These are phyloP conservation scores for Mortierella polycephala DNA, from an alignment of 371 early-diverging fungal genomes.

Conservation along the genomic window DNA sequence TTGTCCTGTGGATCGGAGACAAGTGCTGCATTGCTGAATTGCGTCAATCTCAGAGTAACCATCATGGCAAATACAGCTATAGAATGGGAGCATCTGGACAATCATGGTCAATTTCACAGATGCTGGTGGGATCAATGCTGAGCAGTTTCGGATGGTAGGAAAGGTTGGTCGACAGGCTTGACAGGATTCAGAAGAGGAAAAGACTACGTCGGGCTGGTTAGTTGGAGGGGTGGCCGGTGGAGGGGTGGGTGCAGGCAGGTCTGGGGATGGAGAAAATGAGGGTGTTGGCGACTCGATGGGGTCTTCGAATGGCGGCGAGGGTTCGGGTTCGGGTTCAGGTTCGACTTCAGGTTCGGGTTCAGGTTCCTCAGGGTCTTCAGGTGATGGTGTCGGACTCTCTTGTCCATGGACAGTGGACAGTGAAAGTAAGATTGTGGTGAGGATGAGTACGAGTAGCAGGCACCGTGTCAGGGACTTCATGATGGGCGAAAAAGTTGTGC, in stretches of 20 bases:
- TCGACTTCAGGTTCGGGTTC: no score
- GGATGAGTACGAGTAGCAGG: no score
- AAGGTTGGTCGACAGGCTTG: constrained; percentile 27
- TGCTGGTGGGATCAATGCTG: constrained; percentile 16
- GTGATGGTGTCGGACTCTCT: no score
- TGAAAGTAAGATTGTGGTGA: no score
- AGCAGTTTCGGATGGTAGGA: constrained; percentile 22
- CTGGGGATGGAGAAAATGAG: background rate
- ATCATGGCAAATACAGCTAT: constrained; percentile 27
- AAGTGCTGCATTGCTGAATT: constrained; percentile 23
- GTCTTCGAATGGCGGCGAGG: no score
- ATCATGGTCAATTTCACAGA: constrained; percentile 36
- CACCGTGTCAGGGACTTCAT: no score
- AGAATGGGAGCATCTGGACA: constrained; percentile 32
- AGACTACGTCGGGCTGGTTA: constrained; percentile 29
- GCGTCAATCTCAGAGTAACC: constrained; percentile 9
- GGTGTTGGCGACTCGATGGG: background rate
- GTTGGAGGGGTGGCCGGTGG: background rate
- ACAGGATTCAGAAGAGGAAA: constrained; percentile 30
- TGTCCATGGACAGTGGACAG: no score
- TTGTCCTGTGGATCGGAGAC: constrained; percentile 41
- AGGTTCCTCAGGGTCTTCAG: no score
- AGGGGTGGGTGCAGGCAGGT: background rate
- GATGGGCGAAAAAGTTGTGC: no score
- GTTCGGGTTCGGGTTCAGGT: no score